These are phyloP conservation scores for Paradendryphiella salina DNA, from an alignment of 2,329 filamentous ascomycete genomes.

Conservation along the genomic window DNA sequence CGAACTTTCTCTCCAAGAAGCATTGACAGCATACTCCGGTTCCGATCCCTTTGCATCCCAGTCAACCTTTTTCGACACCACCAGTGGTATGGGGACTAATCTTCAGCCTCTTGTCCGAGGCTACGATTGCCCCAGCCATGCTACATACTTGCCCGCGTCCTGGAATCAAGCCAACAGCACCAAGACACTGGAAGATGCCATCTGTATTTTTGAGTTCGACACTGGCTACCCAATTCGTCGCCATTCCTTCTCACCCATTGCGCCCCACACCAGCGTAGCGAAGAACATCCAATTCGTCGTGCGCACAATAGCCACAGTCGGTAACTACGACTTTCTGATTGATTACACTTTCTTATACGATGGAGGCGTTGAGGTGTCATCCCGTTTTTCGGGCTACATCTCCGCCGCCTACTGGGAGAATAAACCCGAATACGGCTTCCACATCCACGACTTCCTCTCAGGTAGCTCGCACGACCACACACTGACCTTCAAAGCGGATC, in stretches of 20 bases:
- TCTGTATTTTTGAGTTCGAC: constrained; percentile 48
- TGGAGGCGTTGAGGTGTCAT: constrained; percentile 31
- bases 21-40: constrained; percentile 58
- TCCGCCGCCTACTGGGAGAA: constrained; percentile 30
- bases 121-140: constrained; percentile 58
- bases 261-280: constrained; percentile 34
- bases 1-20: constrained; percentile 60
- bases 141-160: constrained; percentile 56
- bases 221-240: constrained; percentile 39
- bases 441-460: constrained; percentile 45
- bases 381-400: constrained; percentile 38
- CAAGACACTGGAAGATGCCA: constrained; percentile 43
- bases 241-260: constrained; percentile 23
- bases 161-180: constrained; percentile 47
- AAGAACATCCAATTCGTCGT: constrained; percentile 49
- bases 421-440: constrained; percentile 45
- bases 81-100: constrained; percentile 55
- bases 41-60: constrained; percentile 54
- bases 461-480: constrained; percentile 47
- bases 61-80: constrained; percentile 54
- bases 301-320: constrained; percentile 55
- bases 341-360: constrained; percentile 37
- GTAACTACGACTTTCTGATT: constrained; percentile 42
- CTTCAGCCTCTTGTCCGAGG: constrained; percentile 50
- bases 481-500: constrained; percentile 49